Conservation (phyloP, 768 basidiomycete species). For the Dictyophora rubrovolvata region DNA sequence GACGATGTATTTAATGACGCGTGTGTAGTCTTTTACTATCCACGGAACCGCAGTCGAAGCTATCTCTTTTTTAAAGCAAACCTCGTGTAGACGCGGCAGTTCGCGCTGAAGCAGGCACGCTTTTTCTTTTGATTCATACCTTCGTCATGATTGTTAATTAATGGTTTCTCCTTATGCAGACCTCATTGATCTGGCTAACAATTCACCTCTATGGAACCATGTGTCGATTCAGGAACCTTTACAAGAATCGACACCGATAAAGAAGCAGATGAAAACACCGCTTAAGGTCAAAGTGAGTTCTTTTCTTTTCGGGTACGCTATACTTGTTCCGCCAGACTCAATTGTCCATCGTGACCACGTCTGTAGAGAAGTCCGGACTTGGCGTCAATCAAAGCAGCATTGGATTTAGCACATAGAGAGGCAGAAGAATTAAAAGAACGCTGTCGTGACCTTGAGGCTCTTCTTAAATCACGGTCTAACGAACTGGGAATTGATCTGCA, state of each 20-base stretch:
- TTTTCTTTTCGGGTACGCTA: no score
- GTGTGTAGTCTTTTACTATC: neutral
- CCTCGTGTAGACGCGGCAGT: neutral
- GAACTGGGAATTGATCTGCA: neutral
- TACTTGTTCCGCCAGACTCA: neutral
- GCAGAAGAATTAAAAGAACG: neutral
- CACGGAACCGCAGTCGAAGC: neutral
- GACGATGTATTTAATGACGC: neutral
- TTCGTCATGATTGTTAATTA: neutral
- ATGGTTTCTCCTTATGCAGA: neutral
- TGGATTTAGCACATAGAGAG: constrained; percentile 1
- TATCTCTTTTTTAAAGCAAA: neutral
- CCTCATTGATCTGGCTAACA: neutral
- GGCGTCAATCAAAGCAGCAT: neutral
- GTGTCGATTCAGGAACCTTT: neutral
- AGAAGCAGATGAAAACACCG: neutral
- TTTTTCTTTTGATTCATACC: neutral
- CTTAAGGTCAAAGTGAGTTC: neutral
- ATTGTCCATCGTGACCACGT: no score
- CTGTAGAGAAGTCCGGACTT: neutral
- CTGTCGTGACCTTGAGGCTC: neutral
- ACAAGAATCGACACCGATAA: neutral
- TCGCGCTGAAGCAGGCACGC: neutral
- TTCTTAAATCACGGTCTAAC: neutral
- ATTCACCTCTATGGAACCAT: neutral